Base-by-base conservation (phyloP, 345 rosid species). In the Eucalyptus tenuipes region DNA sequence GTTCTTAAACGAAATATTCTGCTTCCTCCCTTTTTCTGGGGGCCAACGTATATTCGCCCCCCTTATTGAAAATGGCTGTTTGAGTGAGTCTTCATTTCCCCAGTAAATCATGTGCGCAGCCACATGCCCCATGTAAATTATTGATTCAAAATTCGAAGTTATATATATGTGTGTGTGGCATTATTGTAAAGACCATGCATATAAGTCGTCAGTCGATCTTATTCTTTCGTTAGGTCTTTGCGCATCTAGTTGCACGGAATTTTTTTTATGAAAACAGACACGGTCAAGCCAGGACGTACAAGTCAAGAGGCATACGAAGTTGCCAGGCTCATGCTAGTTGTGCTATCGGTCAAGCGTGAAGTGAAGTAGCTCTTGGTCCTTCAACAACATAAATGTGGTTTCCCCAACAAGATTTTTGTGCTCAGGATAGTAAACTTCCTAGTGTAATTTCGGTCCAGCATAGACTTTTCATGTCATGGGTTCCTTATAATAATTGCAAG, bases 251-350 rank as follows among this genome's bases (percentile, higher is more conserved):
- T 75, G 82, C 27, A 3, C 27, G 0, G 37, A 29, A 13, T 13
- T 17, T 3, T 53, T 57, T 29, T 29, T 7, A 10, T 24, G 25
- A 75, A 20, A 37, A 20, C 4, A 44, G 2, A 10, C 82, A 18
- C 9, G 5, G 1, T 75, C 15, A 0, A 20, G 47, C 5, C 0
- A 75, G 14, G 29, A 20, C 3, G 24, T 75, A 75, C 3, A 7
- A 71, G 81, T 71, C 1, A 3, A 71, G 81, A 40, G 16, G 29
- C 29, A 7, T 64, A 64, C 9, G 20, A 14, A 64, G 37, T 64
- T 33, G 18, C 6, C 5, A 7, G 20, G 40, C 20, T 64, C 31
- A 7, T n/a, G 20, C 9, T 6, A 17, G 20, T 7, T 2, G 20
- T n/a, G 40, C 3, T n/a, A 27, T 61, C 4, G 1, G 8, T 27